A percentile compares a stretch with the other conserved stretches of the same genome.
Evolutionary conservation across 495 filamentous ascomycete genomes (phyloP).

Genomic region (Cercophora newfieldiana): DNA sequence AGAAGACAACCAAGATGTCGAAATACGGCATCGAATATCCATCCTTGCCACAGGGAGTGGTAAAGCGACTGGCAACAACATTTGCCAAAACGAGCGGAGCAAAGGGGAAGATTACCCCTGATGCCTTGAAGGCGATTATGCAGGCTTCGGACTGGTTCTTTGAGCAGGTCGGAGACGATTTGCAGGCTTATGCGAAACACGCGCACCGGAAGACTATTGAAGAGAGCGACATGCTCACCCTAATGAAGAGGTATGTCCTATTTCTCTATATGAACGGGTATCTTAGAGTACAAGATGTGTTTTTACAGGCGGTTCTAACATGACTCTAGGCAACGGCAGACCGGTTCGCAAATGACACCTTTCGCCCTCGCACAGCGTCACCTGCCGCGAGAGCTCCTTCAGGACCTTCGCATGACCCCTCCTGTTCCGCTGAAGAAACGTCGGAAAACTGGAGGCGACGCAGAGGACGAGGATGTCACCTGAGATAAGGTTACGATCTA

Average conservation of each 20-base stretch:
- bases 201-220: conserved; percentile 82
- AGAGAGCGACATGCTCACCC: conserved; percentile 74
- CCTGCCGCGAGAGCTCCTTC: conserved; percentile 78
- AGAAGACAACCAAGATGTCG: conserved; percentile 63
- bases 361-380: conserved; percentile 82
- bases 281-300: conserved; percentile 24
- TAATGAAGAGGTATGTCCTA: conserved; percentile 74
- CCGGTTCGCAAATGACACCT: conserved; percentile 66
- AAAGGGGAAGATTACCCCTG: conserved; percentile 67
- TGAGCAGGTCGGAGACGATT: conserved; percentile 76
- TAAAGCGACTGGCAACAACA: conserved; percentile 73
- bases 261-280: conserved; percentile 27
- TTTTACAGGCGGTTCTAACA: conserved; percentile 36
- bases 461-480: conserved; percentile 27
- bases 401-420: conserved; percentile 74
- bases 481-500: conserved; percentile 26
- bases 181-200: conserved; percentile 77
- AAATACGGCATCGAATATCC: conserved; percentile 73
- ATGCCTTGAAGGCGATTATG: conserved; percentile 70
- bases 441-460: conserved; percentile 17
- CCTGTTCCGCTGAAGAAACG: conserved; percentile 37
- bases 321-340: conserved; percentile 69
- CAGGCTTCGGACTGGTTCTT: conserved; percentile 87
- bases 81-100: conserved; percentile 63
- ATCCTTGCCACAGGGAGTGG: conserved; percentile 65